phyloP scores from a whole-genome alignment of 2,329 filamentous ascomycete genomes.

The Hypoxylon sp. region DNA sequence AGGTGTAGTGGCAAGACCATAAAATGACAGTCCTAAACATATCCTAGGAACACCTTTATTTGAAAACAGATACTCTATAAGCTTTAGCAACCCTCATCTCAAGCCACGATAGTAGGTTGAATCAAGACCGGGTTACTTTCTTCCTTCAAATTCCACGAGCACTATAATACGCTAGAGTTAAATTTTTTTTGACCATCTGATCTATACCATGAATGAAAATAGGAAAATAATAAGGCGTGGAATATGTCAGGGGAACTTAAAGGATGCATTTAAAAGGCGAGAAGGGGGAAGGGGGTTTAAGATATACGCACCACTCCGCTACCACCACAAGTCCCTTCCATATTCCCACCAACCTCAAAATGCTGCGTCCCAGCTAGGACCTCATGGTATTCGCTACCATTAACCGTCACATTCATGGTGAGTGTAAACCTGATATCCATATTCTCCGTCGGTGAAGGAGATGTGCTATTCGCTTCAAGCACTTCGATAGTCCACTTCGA shows the following conservation, averaged over 20 bases:
- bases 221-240: no score
- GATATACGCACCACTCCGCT: conserved; percentile 33
- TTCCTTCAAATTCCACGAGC: conserved; percentile 20
- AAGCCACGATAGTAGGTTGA: conserved; percentile 14
- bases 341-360: conserved; percentile 37
- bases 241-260: no score
- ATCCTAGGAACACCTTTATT: no score
- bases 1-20: no score
- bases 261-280: neutral
- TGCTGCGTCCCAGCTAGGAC: conserved; percentile 36
- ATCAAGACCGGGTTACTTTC: conserved; percentile 17
- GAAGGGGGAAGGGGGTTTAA: neutral
- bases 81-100: conserved; percentile 18
- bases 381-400: conserved; percentile 19
- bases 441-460: conserved; percentile 30
- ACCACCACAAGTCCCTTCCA: conserved; percentile 34
- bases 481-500: conserved; percentile 44
- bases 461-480: conserved; percentile 20
- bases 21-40: no score
- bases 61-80: no score
- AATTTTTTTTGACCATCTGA: no score
- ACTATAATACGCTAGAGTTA: conserved; percentile 15
- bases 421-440: conserved; percentile 40
- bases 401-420: conserved; percentile 30
- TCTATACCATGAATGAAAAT: no score